phyloP scores from a whole-genome alignment of 768 basidiomycete genomes.

The Amanita molliuscula region DNA sequence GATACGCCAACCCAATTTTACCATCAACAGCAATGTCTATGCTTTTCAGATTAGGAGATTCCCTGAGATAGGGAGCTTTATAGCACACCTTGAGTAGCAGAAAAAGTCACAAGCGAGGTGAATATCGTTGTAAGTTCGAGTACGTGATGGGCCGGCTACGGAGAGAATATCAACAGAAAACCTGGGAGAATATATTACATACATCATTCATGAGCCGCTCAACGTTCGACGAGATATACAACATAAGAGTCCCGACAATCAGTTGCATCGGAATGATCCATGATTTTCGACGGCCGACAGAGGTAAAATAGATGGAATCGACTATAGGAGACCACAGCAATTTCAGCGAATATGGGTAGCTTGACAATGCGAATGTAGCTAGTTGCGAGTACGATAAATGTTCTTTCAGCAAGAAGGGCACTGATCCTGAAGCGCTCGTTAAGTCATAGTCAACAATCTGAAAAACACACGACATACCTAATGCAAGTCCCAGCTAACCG shows the following conservation, averaged over 20 bases:
- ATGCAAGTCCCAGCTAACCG: slow-evolving; percentile 72
- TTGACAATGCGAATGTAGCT: slow-evolving; percentile 85
- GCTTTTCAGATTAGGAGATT: slow-evolving; percentile 11
- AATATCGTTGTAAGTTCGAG: slow-evolving; percentile 73
- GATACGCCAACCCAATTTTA: slow-evolving; percentile 20
- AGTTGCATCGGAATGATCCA: slow-evolving; percentile 99
- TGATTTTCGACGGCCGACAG: slow-evolving; percentile 88
- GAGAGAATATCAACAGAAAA: slow-evolving; percentile 5
- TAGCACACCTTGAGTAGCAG: slow-evolving; percentile 85
- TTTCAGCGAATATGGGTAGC: slow-evolving; percentile 95
- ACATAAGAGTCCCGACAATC: slow-evolving; percentile 77
- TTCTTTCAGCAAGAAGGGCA: slow-evolving; percentile 92
- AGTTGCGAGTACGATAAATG: slow-evolving; percentile 96
- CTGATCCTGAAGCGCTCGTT: slow-evolving; percentile 50
- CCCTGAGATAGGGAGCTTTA: not conserved
- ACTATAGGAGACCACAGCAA: slow-evolving; percentile 96
- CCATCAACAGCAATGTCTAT: slow-evolving; percentile 96
- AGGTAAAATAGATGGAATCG: slow-evolving; percentile 77
- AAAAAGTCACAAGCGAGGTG: slow-evolving; percentile 84
- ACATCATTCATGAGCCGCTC: slow-evolving; percentile 75
- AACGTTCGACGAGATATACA: slow-evolving; percentile 66
- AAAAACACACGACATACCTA: slow-evolving; percentile 38
- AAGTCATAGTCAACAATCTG: not conserved
- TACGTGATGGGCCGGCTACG: slow-evolving; percentile 75
- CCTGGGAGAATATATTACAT: slow-evolving; percentile 11